A percentile compares a stretch with the other conserved stretches of the same genome.
Evolutionary conservation across 2,329 filamentous ascomycete genomes (phyloP).

Genomic region (Clonostachys chloroleuca): DNA sequence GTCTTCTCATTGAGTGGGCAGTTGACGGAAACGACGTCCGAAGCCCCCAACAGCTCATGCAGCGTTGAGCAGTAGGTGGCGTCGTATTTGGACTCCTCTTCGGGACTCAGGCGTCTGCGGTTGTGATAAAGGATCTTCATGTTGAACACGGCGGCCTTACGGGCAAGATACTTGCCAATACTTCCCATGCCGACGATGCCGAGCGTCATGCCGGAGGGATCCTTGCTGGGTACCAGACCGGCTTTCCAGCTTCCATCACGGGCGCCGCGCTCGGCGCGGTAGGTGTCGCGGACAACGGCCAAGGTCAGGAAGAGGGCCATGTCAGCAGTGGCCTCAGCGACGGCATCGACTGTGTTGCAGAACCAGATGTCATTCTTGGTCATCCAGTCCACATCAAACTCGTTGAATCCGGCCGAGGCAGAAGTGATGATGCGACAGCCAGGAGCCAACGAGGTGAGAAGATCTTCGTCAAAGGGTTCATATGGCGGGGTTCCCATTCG

Average conservation of each 20-base stretch:
- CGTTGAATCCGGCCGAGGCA: constrained; percentile 39
- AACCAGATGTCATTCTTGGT: constrained; percentile 39
- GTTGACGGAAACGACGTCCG: constrained; percentile 65
- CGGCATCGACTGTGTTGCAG: constrained; percentile 47
- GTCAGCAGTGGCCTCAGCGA: constrained; percentile 43
- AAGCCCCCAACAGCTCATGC: constrained; percentile 16
- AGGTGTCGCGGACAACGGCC: constrained; percentile 36
- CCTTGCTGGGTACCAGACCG: constrained; percentile 9
- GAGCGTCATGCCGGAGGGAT: constrained; percentile 36
- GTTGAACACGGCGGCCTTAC: constrained; percentile 32
- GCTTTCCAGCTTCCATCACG: constrained; percentile 27
- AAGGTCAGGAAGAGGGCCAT: constrained; percentile 30
- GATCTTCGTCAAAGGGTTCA: constrained; percentile 39
- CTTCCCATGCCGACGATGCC: constrained; percentile 43
- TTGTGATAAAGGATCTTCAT: constrained; percentile 39
- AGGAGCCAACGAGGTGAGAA: constrained; percentile 29
- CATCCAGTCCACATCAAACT: constrained; percentile 38
- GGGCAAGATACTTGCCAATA: constrained; percentile 38
- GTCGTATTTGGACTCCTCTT: constrained; percentile 17
- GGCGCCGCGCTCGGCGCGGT: constrained; percentile 25
- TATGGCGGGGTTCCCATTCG: constrained; percentile 42
- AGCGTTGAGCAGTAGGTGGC: constrained; percentile 11
- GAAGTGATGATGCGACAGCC: constrained; percentile 37
- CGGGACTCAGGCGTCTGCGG: constrained; percentile 12
- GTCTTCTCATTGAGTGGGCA: constrained; percentile 64